These are phyloP conservation scores for Pleurotus tuber-regium DNA, from an alignment of 768 basidiomycete genomes.

Conservation along the genomic window DNA sequence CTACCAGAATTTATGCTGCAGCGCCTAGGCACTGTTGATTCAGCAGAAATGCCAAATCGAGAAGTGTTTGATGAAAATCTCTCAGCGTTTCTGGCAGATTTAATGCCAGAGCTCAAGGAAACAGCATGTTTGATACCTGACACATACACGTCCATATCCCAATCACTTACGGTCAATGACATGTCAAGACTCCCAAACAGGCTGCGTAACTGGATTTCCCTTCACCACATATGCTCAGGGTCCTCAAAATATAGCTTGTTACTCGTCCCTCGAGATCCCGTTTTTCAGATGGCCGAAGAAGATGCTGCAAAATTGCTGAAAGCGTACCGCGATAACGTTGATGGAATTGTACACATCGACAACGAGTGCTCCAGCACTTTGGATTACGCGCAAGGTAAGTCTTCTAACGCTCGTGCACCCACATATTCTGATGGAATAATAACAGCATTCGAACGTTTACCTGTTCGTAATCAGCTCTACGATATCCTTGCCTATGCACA, in stretches of 20 bases:
- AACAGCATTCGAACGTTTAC: conserved; percentile 54
- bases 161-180: conserved; percentile 42
- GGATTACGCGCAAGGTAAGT: neutral
- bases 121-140: conserved; percentile 57
- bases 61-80: conserved; percentile 51
- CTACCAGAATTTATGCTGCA: conserved; percentile 57
- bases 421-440: conserved; percentile 21
- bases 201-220: conserved; percentile 49
- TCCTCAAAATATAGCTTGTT: conserved; percentile 58
- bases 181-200: conserved; percentile 32
- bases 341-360: conserved; percentile 18
- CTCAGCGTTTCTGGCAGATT: conserved; percentile 42
- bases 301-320: conserved; percentile 49
- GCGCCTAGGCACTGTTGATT: conserved; percentile 49
- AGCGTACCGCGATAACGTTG: conserved; percentile 43
- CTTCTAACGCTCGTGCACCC: neutral
- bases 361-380: neutral
- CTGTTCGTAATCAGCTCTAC: conserved; percentile 65
- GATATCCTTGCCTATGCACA: conserved; percentile 69
- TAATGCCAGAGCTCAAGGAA: conserved; percentile 57
- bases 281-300: conserved; percentile 46
- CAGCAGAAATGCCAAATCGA: conserved; percentile 59
- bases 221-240: conserved; percentile 61
- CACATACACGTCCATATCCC: conserved; percentile 49
- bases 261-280: conserved; percentile 57